Conservation (phyloP, 345 rosid genomes). For the Erucastrum elatum region DNA sequence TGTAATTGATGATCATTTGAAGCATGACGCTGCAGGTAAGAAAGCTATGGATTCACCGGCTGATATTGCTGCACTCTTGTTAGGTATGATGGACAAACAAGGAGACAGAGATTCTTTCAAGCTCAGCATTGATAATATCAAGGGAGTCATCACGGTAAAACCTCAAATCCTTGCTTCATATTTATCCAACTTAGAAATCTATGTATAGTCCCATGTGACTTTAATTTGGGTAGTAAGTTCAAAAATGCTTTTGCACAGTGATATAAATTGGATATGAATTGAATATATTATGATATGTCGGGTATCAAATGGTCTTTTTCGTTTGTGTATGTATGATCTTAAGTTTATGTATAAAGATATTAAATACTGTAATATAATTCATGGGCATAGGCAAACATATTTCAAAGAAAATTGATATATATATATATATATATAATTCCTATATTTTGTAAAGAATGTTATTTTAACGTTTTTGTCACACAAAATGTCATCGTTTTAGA, state of each 20-base stretch:
- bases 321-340: background rate
- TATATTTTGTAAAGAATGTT: too few relatives aligned
- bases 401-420: too few relatives aligned
- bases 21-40: slow-evolving; percentile 9
- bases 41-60: slow-evolving; percentile 24
- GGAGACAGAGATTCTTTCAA: background rate
- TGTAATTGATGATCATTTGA: slow-evolving; percentile 46
- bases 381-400: too few relatives aligned
- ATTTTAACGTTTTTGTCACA: too few relatives aligned
- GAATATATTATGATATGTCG: too few relatives aligned
- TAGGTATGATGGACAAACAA: slow-evolving; percentile 1
- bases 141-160: slow-evolving; percentile 18
- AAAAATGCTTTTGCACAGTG: too few relatives aligned
- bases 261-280: too few relatives aligned
- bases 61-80: slow-evolving; percentile 26
- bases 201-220: background rate
- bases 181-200: background rate
- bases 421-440: too few relatives aligned
- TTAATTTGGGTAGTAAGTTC: too few relatives aligned
- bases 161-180: background rate
- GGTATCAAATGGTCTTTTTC: too few relatives aligned
- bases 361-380: too few relatives aligned
- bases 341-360: background rate
- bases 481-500: too few relatives aligned
- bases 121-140: slow-evolving; percentile 1